Conservation (phyloP, 768 basidiomycete species). For the Glaciozyma martinii region DNA sequence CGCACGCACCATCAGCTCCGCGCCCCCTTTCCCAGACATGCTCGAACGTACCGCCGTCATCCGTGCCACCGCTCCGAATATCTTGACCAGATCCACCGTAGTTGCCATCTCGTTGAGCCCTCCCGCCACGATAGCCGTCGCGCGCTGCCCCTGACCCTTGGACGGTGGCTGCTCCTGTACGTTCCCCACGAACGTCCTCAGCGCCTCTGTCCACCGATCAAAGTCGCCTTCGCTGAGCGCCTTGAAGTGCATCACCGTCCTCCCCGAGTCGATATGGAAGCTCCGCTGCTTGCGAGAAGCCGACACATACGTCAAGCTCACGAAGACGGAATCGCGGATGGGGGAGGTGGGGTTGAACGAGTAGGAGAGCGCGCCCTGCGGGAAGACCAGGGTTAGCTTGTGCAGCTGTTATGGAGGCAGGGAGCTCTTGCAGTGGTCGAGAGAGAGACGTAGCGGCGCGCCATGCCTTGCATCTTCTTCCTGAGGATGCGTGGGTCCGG, state of each 20-base stretch:
- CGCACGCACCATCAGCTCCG: not conserved
- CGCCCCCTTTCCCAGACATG: not conserved
- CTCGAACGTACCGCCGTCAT: conserved; percentile 12
- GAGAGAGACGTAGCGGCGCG: no score
- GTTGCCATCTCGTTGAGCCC: not conserved
- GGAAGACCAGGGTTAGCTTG: no score
- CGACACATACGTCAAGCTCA: conserved; percentile 21
- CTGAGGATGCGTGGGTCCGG: no score
- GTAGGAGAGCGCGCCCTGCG: conserved; percentile 24
- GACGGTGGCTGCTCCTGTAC: not conserved
- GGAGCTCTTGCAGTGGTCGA: no score
- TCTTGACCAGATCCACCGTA: not conserved
- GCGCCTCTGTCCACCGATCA: conserved; percentile 22
- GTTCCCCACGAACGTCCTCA: conserved; percentile 15
- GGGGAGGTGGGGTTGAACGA: conserved; percentile 24
- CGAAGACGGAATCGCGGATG: conserved; percentile 24
- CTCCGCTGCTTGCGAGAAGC: conserved; percentile 16
- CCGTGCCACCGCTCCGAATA: conserved; percentile 1
- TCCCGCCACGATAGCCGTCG: not conserved
- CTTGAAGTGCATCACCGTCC: conserved; percentile 27
- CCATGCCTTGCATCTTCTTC: no score
- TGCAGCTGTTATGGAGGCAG: no score
- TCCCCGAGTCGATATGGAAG: conserved; percentile 26
- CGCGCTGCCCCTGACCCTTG: not conserved
- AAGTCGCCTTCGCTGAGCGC: conserved; percentile 27